Conservation (phyloP, 192 early-diverging fungal genomes). For the Geranomyces michiganensis region DNA sequence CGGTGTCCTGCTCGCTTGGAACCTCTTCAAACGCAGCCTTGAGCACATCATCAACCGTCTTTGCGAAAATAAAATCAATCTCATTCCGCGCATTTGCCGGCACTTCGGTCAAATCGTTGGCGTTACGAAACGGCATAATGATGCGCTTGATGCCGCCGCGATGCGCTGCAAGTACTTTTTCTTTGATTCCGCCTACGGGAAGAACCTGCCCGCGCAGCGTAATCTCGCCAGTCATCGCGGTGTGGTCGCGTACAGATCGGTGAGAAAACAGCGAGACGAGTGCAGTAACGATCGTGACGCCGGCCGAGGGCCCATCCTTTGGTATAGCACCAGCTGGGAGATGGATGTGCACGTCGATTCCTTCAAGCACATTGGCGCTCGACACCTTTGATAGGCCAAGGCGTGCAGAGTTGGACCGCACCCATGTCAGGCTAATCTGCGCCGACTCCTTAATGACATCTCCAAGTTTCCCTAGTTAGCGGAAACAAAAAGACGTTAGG, state of each 20-base stretch:
- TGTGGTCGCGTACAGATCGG: constrained; percentile 49
- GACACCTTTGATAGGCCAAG: constrained; percentile 54
- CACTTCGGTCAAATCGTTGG: constrained; percentile 74
- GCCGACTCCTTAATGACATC: constrained; percentile 88
- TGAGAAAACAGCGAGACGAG: constrained; percentile 76
- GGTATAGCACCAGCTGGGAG: constrained; percentile 77
- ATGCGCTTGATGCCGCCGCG: constrained; percentile 74
- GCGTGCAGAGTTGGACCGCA: constrained; percentile 66
- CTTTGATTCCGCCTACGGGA: constrained; percentile 85
- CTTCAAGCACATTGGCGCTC: constrained; percentile 35
- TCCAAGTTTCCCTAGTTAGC: constrained; percentile 65
- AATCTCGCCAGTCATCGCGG: constrained; percentile 87
- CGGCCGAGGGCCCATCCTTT: constrained; percentile 79
- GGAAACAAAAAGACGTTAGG: neutral
- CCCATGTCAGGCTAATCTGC: constrained; percentile 76
- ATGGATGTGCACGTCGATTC: constrained; percentile 85
- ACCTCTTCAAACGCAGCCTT: constrained; percentile 38
- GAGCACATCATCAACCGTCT: constrained; percentile 69
- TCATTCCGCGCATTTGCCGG: constrained; percentile 67
- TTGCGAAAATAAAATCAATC: constrained; percentile 72
- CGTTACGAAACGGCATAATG: constrained; percentile 71
- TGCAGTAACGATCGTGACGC: constrained; percentile 74
- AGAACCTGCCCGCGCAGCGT: constrained; percentile 80
- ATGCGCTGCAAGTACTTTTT: constrained; percentile 84
- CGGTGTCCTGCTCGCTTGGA: no score